These are phyloP conservation scores for Parathielavia appendiculata DNA, from an alignment of 495 filamentous ascomycete genomes.

Conservation along the genomic window DNA sequence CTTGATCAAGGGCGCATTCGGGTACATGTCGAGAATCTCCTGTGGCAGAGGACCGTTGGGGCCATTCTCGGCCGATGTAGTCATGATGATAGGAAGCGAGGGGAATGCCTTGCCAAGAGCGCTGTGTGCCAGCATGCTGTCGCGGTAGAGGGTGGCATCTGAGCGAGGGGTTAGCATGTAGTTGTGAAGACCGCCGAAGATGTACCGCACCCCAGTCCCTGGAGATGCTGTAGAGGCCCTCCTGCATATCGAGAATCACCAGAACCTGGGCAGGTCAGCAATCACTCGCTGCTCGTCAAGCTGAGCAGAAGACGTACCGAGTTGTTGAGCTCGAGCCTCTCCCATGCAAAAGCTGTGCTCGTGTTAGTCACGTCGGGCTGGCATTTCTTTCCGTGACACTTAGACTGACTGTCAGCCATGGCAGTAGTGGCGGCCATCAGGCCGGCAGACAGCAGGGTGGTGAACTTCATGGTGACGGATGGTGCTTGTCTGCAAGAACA, in stretches of 20 bases:
- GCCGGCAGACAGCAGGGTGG: constrained; percentile 18
- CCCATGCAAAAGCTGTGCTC: constrained; percentile 15
- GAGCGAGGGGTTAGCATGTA: neutral
- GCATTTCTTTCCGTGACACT: neutral
- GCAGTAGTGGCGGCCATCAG: constrained; percentile 16
- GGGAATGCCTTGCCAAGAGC: constrained; percentile 58
- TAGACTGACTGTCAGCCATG: constrained; percentile 19
- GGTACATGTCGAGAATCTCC: constrained; percentile 65
- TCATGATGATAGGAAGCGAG: constrained; percentile 62
- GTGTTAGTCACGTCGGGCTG: neutral
- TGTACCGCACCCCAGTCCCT: constrained; percentile 49
- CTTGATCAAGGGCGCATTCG: constrained; percentile 59
- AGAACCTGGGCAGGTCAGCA: constrained; percentile 42
- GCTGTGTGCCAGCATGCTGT: constrained; percentile 66
- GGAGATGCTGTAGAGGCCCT: constrained; percentile 60
- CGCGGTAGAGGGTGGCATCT: constrained; percentile 54
- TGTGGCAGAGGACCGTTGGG: constrained; percentile 67
- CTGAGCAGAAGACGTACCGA: constrained; percentile 12
- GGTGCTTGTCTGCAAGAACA: neutral
- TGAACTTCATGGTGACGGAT: constrained; percentile 18
- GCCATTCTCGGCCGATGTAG: constrained; percentile 58
- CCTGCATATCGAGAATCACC: constrained; percentile 66
- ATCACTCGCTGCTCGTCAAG: neutral
- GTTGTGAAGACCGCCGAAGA: neutral
- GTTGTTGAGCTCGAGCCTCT: constrained; percentile 27